Conservation (phyloP, 352 stramenopile genomes). For the Achlya hypogyna region DNA sequence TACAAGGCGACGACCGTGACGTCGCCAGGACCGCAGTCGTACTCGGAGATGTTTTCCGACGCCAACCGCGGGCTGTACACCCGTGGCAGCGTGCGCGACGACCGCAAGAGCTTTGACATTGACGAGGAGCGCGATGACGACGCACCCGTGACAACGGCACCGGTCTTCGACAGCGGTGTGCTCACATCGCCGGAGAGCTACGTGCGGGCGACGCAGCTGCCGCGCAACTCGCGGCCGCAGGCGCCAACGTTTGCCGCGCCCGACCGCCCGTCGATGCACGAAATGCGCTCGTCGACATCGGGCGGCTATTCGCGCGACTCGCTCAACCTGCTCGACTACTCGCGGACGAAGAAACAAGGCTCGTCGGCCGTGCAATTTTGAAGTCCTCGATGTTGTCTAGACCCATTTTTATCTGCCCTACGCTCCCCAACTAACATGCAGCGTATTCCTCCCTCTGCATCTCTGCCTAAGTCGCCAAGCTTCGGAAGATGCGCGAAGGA, state of each 20-base stretch:
- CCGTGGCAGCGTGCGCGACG: constrained; percentile 12
- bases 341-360: constrained; percentile 54
- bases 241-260: constrained; percentile 24
- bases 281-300: constrained; percentile 24
- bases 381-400: neutral
- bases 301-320: constrained; percentile 66
- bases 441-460: neutral
- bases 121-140: constrained; percentile 33
- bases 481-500: no score
- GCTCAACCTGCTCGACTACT: constrained; percentile 73
- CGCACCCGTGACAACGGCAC: constrained; percentile 21
- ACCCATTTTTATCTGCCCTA: neutral
- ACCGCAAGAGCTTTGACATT: constrained; percentile 75
- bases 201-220: constrained; percentile 54
- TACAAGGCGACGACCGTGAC: neutral
- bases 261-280: neutral
- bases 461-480: no score
- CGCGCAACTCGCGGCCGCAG: constrained; percentile 32
- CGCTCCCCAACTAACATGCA: neutral
- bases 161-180: constrained; percentile 29
- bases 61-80: constrained; percentile 10
- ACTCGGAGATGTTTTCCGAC: constrained; percentile 20
- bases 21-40: constrained; percentile 12
- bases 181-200: constrained; percentile 72
- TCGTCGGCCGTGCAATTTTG: neutral